Percentiles rank a stretch among this genome's conserved stretches.
Conservation (phyloP, 2,329 filamentous ascomycete species). For the Phialophora tarda region DNA sequence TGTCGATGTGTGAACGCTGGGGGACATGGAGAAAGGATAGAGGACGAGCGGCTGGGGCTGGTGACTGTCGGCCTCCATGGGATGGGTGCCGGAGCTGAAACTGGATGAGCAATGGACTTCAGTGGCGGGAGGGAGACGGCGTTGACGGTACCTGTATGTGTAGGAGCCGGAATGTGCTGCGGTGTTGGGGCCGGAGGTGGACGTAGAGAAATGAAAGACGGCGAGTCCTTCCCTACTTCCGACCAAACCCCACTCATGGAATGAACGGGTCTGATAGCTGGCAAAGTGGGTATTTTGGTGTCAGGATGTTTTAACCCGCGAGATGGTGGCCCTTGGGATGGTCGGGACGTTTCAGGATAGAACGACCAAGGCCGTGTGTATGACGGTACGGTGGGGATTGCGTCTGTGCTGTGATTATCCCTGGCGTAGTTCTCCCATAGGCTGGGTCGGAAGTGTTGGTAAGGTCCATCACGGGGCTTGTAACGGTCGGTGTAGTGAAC, state of each 20-base stretch:
- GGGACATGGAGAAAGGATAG: constrained; percentile 10
- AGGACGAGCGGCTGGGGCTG: neutral
- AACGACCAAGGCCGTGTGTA: neutral
- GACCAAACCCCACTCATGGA: neutral
- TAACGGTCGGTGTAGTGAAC: constrained; percentile 31
- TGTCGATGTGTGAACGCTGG: constrained; percentile 10
- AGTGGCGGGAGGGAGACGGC: neutral
- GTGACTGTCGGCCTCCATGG: neutral
- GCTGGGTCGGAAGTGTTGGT: neutral
- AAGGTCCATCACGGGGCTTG: constrained; percentile 17
- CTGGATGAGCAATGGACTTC: neutral
- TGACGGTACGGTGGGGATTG: neutral
- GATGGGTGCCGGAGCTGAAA: neutral
- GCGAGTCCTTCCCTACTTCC: neutral
- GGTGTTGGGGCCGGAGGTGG: neutral
- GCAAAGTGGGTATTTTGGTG: neutral
- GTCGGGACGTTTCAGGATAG: neutral
- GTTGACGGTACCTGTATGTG: neutral
- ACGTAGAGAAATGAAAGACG: neutral
- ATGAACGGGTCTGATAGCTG: neutral
- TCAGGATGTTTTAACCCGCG: neutral
- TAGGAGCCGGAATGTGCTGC: neutral
- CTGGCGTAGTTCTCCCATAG: constrained; percentile 10
- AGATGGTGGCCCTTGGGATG: neutral
- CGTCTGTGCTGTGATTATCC: constrained; percentile 1